Base-by-base conservation (phyloP, 1,284 basidiomycete genomes). In the Apiotrichum gracile region DNA sequence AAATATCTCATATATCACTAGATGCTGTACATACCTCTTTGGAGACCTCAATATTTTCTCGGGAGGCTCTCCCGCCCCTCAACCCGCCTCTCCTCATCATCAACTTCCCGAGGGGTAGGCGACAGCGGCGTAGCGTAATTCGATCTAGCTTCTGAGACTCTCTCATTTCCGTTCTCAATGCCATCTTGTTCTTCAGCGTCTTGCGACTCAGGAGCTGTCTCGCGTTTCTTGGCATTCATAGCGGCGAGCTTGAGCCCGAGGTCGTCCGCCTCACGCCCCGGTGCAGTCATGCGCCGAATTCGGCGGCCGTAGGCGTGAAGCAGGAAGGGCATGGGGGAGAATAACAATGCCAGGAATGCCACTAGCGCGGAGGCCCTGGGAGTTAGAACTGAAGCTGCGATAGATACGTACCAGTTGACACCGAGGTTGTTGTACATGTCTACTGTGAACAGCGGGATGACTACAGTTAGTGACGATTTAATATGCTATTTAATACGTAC, bases 381-480 rank as follows among this genome's bases (percentile, higher is more conserved):
- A n/a, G n/a, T n/a, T n/a, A n/a, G n/a, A n/a, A n/a, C n/a, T n/a
- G n/a, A n/a, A n/a, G n/a, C n/a, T n/a, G n/a, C n/a, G n/a, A n/a
- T n/a, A n/a, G n/a, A n/a, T n/a, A n/a, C n/a, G n/a, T n/a, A n/a
- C n/a, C 84, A 84, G 49, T 79, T 69, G 44, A 82, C 80, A 2
- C 83, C 83, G 5, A 85, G 77, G 2, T 69, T 70, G 12, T 68
- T 62, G 64, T 83, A 85, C 78, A 86, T 80, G 37, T 78, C 61
- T 0, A 80, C 78, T 31, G 79, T 62, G 64, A 85, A 80, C 10
- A 84, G 70, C 5, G 83, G 83, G 64, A 85, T 83, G 0, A 79
- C 73, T 1, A 14, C 21, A 25, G 21, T 6, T 22, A 9, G 4
- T 5, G 14, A 22, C 25, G 19, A 13, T 26, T 9, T 2, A 17